Conservation (phyloP, 1,284 basidiomycete genomes). For the Vanrija pseudolonga region DNA sequence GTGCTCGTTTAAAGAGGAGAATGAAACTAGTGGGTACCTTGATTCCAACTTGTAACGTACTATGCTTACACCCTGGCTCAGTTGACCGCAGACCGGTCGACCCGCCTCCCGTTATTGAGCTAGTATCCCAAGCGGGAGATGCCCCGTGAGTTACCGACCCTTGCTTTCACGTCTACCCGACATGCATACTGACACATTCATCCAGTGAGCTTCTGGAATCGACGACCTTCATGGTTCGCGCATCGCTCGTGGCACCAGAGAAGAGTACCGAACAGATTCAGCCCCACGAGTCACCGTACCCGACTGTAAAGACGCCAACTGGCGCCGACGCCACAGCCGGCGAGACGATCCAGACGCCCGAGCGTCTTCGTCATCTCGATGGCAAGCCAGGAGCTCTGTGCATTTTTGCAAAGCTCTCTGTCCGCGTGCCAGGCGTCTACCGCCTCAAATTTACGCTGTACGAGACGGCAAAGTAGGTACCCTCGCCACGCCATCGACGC, state of each 20-base stretch:
- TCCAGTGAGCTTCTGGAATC: constrained; percentile 34
- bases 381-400: constrained; percentile 40
- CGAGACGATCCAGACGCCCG: constrained; percentile 47
- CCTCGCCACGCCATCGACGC: not conserved
- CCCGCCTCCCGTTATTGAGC: constrained; percentile 48
- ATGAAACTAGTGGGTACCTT: constrained; percentile 47
- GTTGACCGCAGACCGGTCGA: constrained; percentile 49
- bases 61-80: constrained; percentile 8
- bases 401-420: constrained; percentile 49
- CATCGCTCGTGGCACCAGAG: constrained; percentile 34
- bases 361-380: constrained; percentile 42
- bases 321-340: constrained; percentile 48
- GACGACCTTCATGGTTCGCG: constrained; percentile 39
- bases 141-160: constrained; percentile 6
- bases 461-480: constrained; percentile 43
- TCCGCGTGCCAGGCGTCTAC: constrained; percentile 48
- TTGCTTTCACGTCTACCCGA: not conserved
- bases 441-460: constrained; percentile 47
- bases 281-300: constrained; percentile 15
- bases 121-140: constrained; percentile 20
- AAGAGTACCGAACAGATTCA: constrained; percentile 1
- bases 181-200: not conserved
- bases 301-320: constrained; percentile 40
- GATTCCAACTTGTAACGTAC: not conserved
- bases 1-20: constrained; percentile 51